Percentiles rank a stretch among this genome's conserved stretches.
Conservation (phyloP, 768 basidiomycete genomes). For the Leccinum imitatum region DNA sequence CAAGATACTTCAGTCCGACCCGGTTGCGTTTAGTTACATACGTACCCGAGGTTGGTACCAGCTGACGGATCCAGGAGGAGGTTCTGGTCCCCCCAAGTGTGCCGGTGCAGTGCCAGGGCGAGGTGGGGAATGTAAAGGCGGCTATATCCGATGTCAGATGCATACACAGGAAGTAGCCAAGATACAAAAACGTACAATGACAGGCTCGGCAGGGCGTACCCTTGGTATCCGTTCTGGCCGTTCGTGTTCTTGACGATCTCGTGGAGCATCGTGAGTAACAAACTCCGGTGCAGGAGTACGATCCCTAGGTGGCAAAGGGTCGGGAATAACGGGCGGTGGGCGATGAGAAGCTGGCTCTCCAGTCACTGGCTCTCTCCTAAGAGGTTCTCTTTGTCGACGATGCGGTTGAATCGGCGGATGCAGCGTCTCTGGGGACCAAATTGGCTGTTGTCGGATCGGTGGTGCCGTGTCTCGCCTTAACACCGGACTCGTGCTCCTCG, state of each 20-base stretch:
- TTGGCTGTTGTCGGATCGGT: constrained; percentile 24
- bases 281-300: constrained; percentile 11
- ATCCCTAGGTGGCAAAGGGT: constrained; percentile 1
- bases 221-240: constrained; percentile 24
- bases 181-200: constrained; percentile 19
- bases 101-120: constrained; percentile 30
- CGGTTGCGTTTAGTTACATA: not conserved
- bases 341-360: constrained; percentile 1
- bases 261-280: constrained; percentile 8
- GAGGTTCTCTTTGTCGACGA: constrained; percentile 7
- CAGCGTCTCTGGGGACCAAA: constrained; percentile 21
- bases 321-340: constrained; percentile 11
- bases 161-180: not conserved
- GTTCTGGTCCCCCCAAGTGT: constrained; percentile 16
- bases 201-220: constrained; percentile 23
- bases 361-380: constrained; percentile 2
- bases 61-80: constrained; percentile 14
- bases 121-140: constrained; percentile 18
- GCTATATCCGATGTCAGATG: constrained; percentile 19
- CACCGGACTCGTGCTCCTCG: constrained; percentile 43
- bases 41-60: constrained; percentile 30
- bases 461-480: constrained; percentile 27
- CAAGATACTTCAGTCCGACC: not conserved
- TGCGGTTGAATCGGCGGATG: constrained; percentile 14
- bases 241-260: constrained; percentile 18